phyloP scores from a whole-genome alignment of 768 basidiomycete genomes.

The Termitomyces sp. region DNA sequence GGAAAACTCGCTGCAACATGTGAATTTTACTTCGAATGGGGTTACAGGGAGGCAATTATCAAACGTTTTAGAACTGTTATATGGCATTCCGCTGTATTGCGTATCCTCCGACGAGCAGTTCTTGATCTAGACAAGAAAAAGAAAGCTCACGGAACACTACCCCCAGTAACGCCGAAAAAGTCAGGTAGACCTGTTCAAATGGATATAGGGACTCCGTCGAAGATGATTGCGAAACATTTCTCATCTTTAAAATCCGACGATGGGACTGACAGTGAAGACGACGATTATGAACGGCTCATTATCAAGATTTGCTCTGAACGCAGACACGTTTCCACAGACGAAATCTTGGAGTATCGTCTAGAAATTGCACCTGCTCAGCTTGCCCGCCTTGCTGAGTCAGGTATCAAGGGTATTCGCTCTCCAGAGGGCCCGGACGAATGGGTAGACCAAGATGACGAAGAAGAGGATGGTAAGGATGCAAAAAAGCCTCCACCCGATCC shows the following conservation, averaged over 20 bases:
- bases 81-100: conserved; percentile 68
- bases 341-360: conserved; percentile 71
- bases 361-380: conserved; percentile 66
- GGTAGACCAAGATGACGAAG: conserved; percentile 45
- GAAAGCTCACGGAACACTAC: neutral
- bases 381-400: conserved; percentile 57
- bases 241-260: conserved; percentile 36
- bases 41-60: conserved; percentile 73
- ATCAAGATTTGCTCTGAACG: conserved; percentile 62
- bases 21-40: conserved; percentile 92
- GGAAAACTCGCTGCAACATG: conserved; percentile 70
- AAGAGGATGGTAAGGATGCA: conserved; percentile 25
- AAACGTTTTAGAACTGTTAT: conserved; percentile 81
- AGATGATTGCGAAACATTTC: conserved; percentile 52
- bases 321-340: conserved; percentile 65
- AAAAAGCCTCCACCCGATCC: conserved; percentile 43
- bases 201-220: conserved; percentile 42
- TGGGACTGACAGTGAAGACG: conserved; percentile 24
- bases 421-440: conserved; percentile 43
- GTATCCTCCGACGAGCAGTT: conserved; percentile 20
- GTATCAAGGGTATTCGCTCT: conserved; percentile 56
- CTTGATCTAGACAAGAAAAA: conserved; percentile 38
- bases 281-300: conserved; percentile 41
- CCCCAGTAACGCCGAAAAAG: conserved; percentile 36
- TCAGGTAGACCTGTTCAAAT: conserved; percentile 16